Percentiles rank a stretch among this genome's conserved stretches.
phyloP scores from a whole-genome alignment of 768 basidiomycete genomes.

The Rubroboletus pulcherrimus region DNA sequence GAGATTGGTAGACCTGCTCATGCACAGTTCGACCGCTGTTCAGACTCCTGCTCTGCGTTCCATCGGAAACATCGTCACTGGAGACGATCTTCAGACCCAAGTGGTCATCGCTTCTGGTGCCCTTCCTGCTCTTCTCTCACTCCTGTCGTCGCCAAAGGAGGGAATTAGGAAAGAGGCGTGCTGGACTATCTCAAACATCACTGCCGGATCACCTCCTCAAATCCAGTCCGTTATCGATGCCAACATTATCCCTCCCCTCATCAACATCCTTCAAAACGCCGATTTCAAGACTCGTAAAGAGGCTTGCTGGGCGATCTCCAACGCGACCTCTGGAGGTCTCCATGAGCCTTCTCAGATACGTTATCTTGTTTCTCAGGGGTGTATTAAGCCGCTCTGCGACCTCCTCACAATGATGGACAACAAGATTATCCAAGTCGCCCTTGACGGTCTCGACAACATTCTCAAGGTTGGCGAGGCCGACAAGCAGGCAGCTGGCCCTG shows the following conservation, averaged over 20 bases:
- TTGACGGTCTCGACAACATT: slow-evolving; percentile 98
- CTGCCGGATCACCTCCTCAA: slow-evolving; percentile 94
- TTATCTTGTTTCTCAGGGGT: slow-evolving; percentile 95
- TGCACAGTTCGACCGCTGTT: slow-evolving; percentile 92
- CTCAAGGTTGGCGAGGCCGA: slow-evolving; percentile 97
- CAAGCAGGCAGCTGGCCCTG: slow-evolving; percentile 76
- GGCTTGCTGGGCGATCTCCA: slow-evolving; percentile 99
- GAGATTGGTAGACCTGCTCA: slow-evolving; percentile 93
- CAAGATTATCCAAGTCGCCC: slow-evolving; percentile 98
- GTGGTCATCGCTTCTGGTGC: slow-evolving; percentile 98
- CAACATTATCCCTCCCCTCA: slow-evolving; percentile 95
- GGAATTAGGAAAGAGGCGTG: slow-evolving; percentile 99
- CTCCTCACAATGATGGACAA: slow-evolving; percentile 98
- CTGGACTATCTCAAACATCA: slow-evolving; percentile 99
- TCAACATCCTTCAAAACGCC: slow-evolving; percentile 95
- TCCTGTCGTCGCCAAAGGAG: slow-evolving; percentile 95
- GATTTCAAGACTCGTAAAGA: slow-evolving; percentile 99
- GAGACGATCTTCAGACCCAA: slow-evolving; percentile 98
- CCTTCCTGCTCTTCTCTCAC: slow-evolving; percentile 86
- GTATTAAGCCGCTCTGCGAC: slow-evolving; percentile 98
- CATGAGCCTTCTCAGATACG: slow-evolving; percentile 97
- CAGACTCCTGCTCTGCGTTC: slow-evolving; percentile 98
- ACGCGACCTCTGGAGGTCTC: slow-evolving; percentile 96
- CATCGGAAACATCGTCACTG: slow-evolving; percentile 98
- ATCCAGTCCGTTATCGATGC: slow-evolving; percentile 98